Conservation (phyloP, 768 basidiomycete species). For the Tubosaeta sp. region DNA sequence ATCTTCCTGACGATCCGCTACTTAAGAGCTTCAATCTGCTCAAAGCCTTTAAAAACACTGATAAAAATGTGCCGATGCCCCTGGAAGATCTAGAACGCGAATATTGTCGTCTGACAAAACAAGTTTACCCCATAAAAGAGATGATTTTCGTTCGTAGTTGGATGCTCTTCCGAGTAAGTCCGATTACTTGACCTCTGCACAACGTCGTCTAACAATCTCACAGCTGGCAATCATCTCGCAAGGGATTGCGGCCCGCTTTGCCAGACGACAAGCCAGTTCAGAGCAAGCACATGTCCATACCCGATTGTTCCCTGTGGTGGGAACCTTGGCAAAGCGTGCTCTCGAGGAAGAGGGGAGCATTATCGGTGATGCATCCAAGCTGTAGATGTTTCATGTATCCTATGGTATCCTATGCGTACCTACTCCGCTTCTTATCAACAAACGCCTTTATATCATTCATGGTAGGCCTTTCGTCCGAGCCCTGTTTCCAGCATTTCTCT, state of each 20-base stretch:
- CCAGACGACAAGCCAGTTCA: slow-evolving; percentile 85
- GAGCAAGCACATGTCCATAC: slow-evolving; percentile 56
- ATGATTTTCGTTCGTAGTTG: slow-evolving; percentile 82
- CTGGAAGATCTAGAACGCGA: slow-evolving; percentile 76
- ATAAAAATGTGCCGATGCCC: slow-evolving; percentile 53
- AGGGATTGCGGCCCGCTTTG: slow-evolving; percentile 85
- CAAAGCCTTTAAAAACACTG: slow-evolving; percentile 61
- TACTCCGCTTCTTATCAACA: slow-evolving; percentile 18
- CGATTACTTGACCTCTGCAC: background rate
- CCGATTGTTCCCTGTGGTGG: slow-evolving; percentile 55
- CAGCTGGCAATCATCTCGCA: slow-evolving; percentile 80
- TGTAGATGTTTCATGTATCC: slow-evolving; percentile 13
- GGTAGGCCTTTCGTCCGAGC: slow-evolving; percentile 8
- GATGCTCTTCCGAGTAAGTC: slow-evolving; percentile 74
- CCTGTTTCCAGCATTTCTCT: slow-evolving; percentile 16
- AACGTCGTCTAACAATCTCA: slow-evolving; percentile 1
- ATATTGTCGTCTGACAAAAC: slow-evolving; percentile 64
- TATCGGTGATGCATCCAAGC: slow-evolving; percentile 21
- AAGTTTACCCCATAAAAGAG: slow-evolving; percentile 70
- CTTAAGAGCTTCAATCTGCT: slow-evolving; percentile 29
- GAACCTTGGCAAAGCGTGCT: slow-evolving; percentile 55
- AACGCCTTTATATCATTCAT: slow-evolving; percentile 14
- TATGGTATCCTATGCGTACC: slow-evolving; percentile 6
- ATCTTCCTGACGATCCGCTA: slow-evolving; percentile 30
- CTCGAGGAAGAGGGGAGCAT: slow-evolving; percentile 50